Base-by-base conservation (phyloP, 2,329 filamentous ascomycete species). In the Arthrobotrys iridis region DNA sequence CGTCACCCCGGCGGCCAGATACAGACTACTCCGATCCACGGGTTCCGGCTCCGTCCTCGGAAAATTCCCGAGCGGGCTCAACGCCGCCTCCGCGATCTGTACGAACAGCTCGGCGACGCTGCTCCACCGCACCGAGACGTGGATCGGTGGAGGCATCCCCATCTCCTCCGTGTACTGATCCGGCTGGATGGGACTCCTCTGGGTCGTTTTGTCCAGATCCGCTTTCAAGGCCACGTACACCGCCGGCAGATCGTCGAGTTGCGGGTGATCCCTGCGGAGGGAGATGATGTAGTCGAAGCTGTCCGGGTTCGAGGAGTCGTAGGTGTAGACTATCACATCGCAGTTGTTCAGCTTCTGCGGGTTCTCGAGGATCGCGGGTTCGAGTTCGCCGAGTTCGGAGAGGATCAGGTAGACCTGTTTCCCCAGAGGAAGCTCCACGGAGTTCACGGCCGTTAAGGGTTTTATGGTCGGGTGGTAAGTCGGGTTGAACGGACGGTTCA, bases 391-490 rank as follows among this genome's bases (percentile, higher is more conserved):
- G 0, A 98, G 89, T 82, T 99, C 95, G 80, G 97, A 92, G 22
- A 98, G 86, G 72, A 99, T 98, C 33, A 99, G 86, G 81, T 99
- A 98, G 82, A 93, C 96, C 83, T 99, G 95, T 82, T 96, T 97
- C 59, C 95, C 95, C 7, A 95, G 95, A 48, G 93, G 93, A 0
- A 99, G 87, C 81, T 99, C 95, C 15, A 99, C 95, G 70, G 92
- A 97, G 81, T 99, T 98, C 78, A 99, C 95, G 0, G 93, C 93
- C 2, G 92, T 91, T 8, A 93, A 91, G 1, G 95, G 93, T 80
- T 97, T 95, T 82, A 99, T 98, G 1, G 95, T 99, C 0, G 95
- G 95, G 76, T 91, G 90, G 81, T 98, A 96, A 5, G 92, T 88
- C 1, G 87, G 85, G 79, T 89, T 91, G 80, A 97, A 97, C 0